Evolutionary conservation across 805 yeast genomes (phyloP), one percentile per base, ranked within the genome.

Genomic region (Komagataella kurtzmanii): DNA sequence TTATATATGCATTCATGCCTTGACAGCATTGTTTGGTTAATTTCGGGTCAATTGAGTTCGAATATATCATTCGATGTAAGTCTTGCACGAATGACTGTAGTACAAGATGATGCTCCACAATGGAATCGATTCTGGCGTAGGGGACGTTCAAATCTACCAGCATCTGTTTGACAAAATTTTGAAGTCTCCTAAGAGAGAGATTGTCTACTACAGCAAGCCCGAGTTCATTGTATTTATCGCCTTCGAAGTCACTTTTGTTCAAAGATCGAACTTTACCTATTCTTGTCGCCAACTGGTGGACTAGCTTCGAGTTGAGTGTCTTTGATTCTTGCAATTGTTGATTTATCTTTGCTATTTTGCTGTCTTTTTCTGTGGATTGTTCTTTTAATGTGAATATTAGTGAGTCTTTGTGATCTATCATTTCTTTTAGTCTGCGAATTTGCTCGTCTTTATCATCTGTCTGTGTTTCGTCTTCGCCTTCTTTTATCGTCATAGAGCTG

Each of bases 81-180:
- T 36, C 44, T 10, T 48, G 24, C 3, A 50, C 45, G 21, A 53
- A 53, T 10, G 44, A 24, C 40, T 51, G 50, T 48, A 48, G 45
- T n/a, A 30, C 12, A 1, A 30, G 14, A 30, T 30, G 40, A 10
- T 30, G 40, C 12, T 30, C 40, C 10, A 30, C 40, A 5, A 30
- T 30, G 14, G 46, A 44, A 23, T 52, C 51, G 10, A 58, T 36
- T 7, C 49, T 44, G 12, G 49, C 49, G 18, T 49, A 54, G 14
- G 55, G 54, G 18, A 55, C 46, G 17, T 52, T 52, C 17, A 59
- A 49, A 12, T 53, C 48, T 21, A 46, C 49, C 6, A 58, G 21
- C 3, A 59, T 51, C 50, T 60, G 59, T 45, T 60, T 60, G 17
- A 59, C 30, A 17, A 50, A 48, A 50, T 60, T 60, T n/a, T 57